Percentiles rank a stretch among this genome's conserved stretches.
Conservation (phyloP, 352 stramenopile genomes). For the Peronospora belbahrii region DNA sequence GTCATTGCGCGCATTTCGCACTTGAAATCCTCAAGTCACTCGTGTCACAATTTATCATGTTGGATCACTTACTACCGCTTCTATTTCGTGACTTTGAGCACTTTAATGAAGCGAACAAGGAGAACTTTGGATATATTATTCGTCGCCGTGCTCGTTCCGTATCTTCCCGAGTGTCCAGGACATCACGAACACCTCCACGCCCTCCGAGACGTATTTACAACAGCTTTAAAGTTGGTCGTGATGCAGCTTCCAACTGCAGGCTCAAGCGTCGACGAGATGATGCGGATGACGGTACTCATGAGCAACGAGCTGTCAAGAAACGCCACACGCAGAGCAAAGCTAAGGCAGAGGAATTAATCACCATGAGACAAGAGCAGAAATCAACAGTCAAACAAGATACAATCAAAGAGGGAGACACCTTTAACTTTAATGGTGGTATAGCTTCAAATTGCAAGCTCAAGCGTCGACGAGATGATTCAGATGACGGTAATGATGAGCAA, state of each 20-base stretch:
- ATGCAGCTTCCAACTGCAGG: slow-evolving; percentile 6
- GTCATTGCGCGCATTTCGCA: slow-evolving; percentile 5
- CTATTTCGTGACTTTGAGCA: slow-evolving; percentile 35
- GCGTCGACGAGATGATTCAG: slow-evolving; percentile 7
- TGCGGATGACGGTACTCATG: slow-evolving; percentile 4
- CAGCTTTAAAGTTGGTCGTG: slow-evolving; percentile 4
- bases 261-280: slow-evolving; percentile 11
- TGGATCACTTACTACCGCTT: slow-evolving; percentile 36
- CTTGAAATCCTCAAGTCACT: not conserved
- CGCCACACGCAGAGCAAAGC: not conserved
- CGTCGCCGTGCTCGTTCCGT: slow-evolving; percentile 15
- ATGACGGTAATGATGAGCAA: slow-evolving; percentile 4
- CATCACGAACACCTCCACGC: slow-evolving; percentile 14
- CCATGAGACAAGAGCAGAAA: not conserved
- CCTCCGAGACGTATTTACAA: slow-evolving; percentile 13
- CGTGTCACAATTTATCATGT: slow-evolving; percentile 11
- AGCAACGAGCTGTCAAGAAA: slow-evolving; percentile 12
- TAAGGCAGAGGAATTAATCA: not conserved
- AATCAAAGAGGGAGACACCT: not conserved
- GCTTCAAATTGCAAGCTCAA: slow-evolving; percentile 8
- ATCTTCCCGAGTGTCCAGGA: not conserved
- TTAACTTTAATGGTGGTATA: slow-evolving; percentile 6
- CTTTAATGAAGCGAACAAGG: slow-evolving; percentile 51
- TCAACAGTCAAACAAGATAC: not conserved
- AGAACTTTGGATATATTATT: slow-evolving; percentile 59